Evolutionary conservation across 2,329 filamentous ascomycete genomes (phyloP), one percentile per base, ranked within the genome.

Genomic region (Colletotrichum karsti): DNA sequence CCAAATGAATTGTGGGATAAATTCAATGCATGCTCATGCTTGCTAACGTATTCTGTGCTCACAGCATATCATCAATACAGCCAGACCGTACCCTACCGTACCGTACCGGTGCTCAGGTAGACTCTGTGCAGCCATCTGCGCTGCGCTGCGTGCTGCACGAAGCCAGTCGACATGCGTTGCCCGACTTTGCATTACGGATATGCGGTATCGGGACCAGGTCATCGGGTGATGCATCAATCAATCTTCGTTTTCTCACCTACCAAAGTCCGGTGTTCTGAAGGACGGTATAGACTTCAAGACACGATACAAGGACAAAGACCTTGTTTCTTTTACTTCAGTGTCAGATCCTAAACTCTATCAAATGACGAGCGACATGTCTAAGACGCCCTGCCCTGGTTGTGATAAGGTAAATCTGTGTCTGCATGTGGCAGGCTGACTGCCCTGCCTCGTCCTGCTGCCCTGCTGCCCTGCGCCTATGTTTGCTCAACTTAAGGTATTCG

Each of bases 281-380:
- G 24, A 9, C 26, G 42, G 18, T 15, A 8, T 26, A 24, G 22
- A 28, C 30, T 30, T 51, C 42, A 28, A 51, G 12, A 44, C 44
- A 15, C 44, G 44, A 30, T 28, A 20, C 44, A 60, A 15, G 44
- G 35, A 60, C 57, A 42, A 60, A 41, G 57, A 30, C 44, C 33
- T 55, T 51, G 33, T 60, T 60, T 10, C 57, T 51, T 60, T 41
- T 60, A 35, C 39, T 28, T 24, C 33, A 37, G 55, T 58, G 28
- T 37, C 55, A 51, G 57, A 60, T 60, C 20, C 57, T n/a, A 60
- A 60, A 60, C 57, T 44, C n/a, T 33, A 51, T 41, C 33, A 28
- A 35, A 51, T 15, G 39, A 22, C 15, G 22, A 51, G 57, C 57
- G 44, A 60, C 57, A 60, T 60, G 57, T 60, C 44, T 51, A 20